These are phyloP conservation scores for Entrophospora sp. DNA, from an alignment of 192 early-diverging fungal species.

Conservation along the genomic window DNA sequence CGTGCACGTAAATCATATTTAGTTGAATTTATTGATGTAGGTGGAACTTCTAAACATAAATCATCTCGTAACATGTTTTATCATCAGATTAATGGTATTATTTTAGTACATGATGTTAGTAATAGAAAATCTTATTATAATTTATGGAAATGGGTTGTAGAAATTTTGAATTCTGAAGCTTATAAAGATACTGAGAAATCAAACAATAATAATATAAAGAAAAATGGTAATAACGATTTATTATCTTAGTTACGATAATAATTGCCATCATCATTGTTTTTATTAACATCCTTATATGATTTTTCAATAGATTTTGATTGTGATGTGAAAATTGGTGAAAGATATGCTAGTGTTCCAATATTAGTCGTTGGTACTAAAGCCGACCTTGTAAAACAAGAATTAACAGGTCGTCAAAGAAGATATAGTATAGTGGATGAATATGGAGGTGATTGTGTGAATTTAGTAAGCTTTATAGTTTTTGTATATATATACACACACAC, in stretches of 20 bases:
- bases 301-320: neutral
- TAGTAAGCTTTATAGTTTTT: conserved; percentile 2
- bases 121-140: conserved; percentile 42
- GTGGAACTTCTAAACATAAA: conserved; percentile 31
- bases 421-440: conserved; percentile 10
- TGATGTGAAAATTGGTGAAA: conserved; percentile 1
- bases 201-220: neutral
- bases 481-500: neutral
- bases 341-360: neutral
- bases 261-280: too few relatives aligned
- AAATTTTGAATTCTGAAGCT: neutral
- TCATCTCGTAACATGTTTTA: conserved; percentile 40
- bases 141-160: conserved; percentile 40
- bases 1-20: conserved; percentile 29
- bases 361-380: conserved; percentile 9
- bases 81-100: conserved; percentile 31
- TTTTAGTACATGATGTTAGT: conserved; percentile 43
- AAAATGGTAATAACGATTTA: neutral
- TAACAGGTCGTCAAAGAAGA: conserved; percentile 5
- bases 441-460: conserved; percentile 1
- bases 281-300: too few relatives aligned
- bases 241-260: too few relatives aligned
- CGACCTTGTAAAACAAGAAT: conserved; percentile 3
- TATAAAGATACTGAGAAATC: neutral
- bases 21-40: conserved; percentile 46